phyloP scores from a whole-genome alignment of 2,329 filamentous ascomycete species.

The Gnomoniopsis sp. region DNA sequence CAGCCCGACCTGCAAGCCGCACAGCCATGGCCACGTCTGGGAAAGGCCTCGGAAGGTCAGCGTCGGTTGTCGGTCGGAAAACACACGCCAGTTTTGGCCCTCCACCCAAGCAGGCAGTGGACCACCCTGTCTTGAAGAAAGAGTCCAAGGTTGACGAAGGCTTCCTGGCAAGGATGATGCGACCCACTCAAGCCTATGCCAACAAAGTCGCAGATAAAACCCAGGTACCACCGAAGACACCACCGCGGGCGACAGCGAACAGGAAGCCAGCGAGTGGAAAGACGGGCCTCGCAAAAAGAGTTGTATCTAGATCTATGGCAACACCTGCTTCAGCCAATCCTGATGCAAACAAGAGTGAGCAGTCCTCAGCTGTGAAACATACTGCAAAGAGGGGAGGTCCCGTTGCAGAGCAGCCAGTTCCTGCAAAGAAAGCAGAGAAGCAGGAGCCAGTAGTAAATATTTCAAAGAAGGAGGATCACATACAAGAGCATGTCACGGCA shows the following conservation, averaged over 20 bases:
- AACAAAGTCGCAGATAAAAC: conserved; percentile 62
- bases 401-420: conserved; percentile 20
- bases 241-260: conserved; percentile 35
- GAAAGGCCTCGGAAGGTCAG: conserved; percentile 41
- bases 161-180: conserved; percentile 80
- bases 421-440: conserved; percentile 17
- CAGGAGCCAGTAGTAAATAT: neutral
- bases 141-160: conserved; percentile 61
- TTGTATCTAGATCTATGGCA: conserved; percentile 20
- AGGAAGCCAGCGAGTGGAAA: conserved; percentile 22
- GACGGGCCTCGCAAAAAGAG: conserved; percentile 18
- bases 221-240: conserved; percentile 34
- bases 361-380: conserved; percentile 17
- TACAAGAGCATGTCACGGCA: neutral
- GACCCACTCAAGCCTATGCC: conserved; percentile 59
- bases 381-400: conserved; percentile 23
- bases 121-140: conserved; percentile 44
- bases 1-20: conserved; percentile 43
- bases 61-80: conserved; percentile 40
- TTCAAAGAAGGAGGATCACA: neutral
- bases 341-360: conserved; percentile 16
- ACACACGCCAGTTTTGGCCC: conserved; percentile 53
- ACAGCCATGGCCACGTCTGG: conserved; percentile 22
- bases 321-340: conserved; percentile 10
- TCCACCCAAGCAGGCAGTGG: conserved; percentile 55